Evolutionary conservation across 768 basidiomycete genomes (phyloP), one percentile per base, ranked within the genome.

Genomic region (Ramaria sp.): DNA sequence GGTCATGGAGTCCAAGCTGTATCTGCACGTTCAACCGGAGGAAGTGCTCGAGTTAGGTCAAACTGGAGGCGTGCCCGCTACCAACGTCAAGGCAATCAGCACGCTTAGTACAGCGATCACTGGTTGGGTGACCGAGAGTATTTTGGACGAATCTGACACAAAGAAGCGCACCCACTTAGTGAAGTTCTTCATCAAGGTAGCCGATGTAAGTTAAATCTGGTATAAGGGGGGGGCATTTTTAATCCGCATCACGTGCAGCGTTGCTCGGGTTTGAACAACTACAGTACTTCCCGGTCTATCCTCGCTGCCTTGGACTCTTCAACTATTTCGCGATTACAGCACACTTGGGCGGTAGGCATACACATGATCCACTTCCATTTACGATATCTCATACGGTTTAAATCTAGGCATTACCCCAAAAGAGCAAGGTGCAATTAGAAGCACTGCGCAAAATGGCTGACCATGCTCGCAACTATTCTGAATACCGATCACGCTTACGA

Each of bases 221-320:
- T 10, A 37, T 37, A 20, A 41, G 42, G 61, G 59, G 59, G 59
- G 34, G 43, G 50, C 38, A 55, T 57, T 60, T 57, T 20, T 10
- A 37, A 10, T 37, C 13, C 9, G 34, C 13, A 10, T 13, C 34
- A 37, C 9, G 9, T 37, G 2, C 63, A 98, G 95, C 87, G 92
- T 38, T 95, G 92, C 70, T 79, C 84, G 7, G 72, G 76, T 3
- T 64, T 98, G 62, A 76, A 85, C 59, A 99, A 99, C 70, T 98
- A 87, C 68, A 95, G 92, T 63, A 93, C 92, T 5, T 82, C 92
- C 39, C 83, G 93, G 33, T 89, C 95, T 13, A 86, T 99, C 64
- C 75, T 98, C 51, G 94, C 92, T 9, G 95, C 95, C 5, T 75
- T 99, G 58, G 95, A 97, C 68, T 95, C 91, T 15, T 95, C 93